These are phyloP conservation scores for Polygonum aviculare DNA, from an alignment of 148 eudicot species.

Conservation along the genomic window DNA sequence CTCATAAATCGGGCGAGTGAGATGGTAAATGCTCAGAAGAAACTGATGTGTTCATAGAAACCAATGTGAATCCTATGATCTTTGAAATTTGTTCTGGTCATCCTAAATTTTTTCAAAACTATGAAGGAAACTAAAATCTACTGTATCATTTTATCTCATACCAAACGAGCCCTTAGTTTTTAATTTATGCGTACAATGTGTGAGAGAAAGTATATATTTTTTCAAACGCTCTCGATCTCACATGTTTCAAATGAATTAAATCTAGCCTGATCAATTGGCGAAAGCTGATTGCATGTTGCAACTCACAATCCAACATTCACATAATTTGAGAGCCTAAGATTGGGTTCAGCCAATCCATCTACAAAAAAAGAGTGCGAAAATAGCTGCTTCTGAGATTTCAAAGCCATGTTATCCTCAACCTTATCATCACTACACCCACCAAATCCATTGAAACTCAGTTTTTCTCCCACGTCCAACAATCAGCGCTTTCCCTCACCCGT, in stretches of 20 bases:
- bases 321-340: not conserved
- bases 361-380: not conserved
- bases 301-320: not conserved
- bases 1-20: not conserved
- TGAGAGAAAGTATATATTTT: too few relatives aligned
- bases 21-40: not conserved
- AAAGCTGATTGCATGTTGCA: not conserved
- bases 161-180: too few relatives aligned
- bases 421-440: not conserved
- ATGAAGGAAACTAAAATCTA: too few relatives aligned
- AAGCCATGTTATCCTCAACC: slow-evolving; percentile 2
- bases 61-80: not conserved
- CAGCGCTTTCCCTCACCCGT: slow-evolving; percentile 14
- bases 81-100: too few relatives aligned
- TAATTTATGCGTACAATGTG: too few relatives aligned
- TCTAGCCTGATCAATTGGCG: not conserved
- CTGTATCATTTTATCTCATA: too few relatives aligned
- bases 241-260: too few relatives aligned
- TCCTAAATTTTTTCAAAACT: too few relatives aligned
- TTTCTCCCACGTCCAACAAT: slow-evolving; percentile 14
- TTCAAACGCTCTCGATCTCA: too few relatives aligned
- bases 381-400: slow-evolving; percentile 2
- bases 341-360: not conserved
- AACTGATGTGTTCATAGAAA: not conserved
- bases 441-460: not conserved